These are phyloP conservation scores for Haplosporangium sp. DNA, from an alignment of 371 early-diverging fungal genomes.

Conservation along the genomic window DNA sequence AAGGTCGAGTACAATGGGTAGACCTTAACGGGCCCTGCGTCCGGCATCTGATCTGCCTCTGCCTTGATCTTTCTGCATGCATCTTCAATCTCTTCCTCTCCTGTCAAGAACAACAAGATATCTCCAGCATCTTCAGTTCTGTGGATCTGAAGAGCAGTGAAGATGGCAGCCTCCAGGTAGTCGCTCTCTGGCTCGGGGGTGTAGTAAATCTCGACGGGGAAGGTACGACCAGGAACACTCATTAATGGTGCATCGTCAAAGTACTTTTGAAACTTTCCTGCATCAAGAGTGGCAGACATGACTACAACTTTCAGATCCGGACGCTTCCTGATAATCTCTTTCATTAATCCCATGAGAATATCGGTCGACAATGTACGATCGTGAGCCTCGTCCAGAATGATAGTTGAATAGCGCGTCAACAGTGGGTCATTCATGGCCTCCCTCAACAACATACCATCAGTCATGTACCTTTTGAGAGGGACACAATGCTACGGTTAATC, in stretches of 20 bases:
- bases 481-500: not conserved
- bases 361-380: constrained; percentile 97
- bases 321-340: constrained; percentile 76
- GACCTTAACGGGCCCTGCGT: constrained; percentile 62
- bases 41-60: constrained; percentile 71
- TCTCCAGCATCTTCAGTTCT: constrained; percentile 87
- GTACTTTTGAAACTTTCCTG: constrained; percentile 91
- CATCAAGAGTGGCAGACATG: constrained; percentile 98
- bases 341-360: constrained; percentile 95
- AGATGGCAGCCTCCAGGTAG: constrained; percentile 91
- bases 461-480: constrained; percentile 75
- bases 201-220: constrained; percentile 89
- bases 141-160: constrained; percentile 92
- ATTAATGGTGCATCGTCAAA: constrained; percentile 73
- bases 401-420: constrained; percentile 86
- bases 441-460: constrained; percentile 98
- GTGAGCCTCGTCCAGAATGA: constrained; percentile 99
- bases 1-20: constrained; percentile 94
- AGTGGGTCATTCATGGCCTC: constrained; percentile 97
- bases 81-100: constrained; percentile 93
- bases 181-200: constrained; percentile 88
- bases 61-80: constrained; percentile 69
- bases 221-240: constrained; percentile 93
- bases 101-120: constrained; percentile 93
- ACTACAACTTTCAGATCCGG: constrained; percentile 89